Percentiles rank a stretch among this genome's conserved stretches.
Conservation (phyloP, 116 monocot genomes). For the Iris pallida region DNA sequence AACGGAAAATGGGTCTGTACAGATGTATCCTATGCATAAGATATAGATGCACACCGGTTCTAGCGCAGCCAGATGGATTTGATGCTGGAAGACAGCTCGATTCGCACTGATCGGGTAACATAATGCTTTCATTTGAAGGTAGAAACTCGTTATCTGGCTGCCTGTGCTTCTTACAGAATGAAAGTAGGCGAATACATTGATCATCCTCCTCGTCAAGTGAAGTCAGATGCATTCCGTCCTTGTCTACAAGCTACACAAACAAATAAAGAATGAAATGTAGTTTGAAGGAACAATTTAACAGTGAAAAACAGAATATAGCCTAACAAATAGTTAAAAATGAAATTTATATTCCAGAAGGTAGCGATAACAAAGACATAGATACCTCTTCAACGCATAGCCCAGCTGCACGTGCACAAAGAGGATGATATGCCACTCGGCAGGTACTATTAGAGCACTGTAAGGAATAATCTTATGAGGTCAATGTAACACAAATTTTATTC, state of each 20-base stretch:
- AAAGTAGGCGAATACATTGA: slow-evolving; percentile 79
- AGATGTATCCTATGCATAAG: neutral
- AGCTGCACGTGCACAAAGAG: slow-evolving; percentile 99
- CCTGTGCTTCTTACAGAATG: slow-evolving; percentile 90
- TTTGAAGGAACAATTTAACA: neutral
- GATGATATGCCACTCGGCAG: slow-evolving; percentile 93
- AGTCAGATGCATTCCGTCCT: slow-evolving; percentile 64
- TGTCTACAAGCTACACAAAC: slow-evolving; percentile 74
- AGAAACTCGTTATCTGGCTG: slow-evolving; percentile 60
- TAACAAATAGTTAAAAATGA: neutral
- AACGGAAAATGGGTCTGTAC: too few species aligned
- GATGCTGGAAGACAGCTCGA: slow-evolving; percentile 27
- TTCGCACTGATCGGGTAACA: slow-evolving; percentile 22
- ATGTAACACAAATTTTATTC: neutral
- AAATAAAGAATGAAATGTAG: slow-evolving; percentile 3
- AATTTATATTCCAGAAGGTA: neutral
- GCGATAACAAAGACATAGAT: slow-evolving; percentile 1
- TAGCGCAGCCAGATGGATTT: slow-evolving; percentile 84
- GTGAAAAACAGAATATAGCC: neutral
- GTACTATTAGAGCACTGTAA: slow-evolving; percentile 79
- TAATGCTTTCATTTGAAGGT: slow-evolving; percentile 30
- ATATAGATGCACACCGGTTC: slow-evolving; percentile 47
- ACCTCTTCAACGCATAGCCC: slow-evolving; percentile 99
- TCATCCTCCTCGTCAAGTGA: slow-evolving; percentile 80
- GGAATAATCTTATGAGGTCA: slow-evolving; percentile 12